Conservation (phyloP, 202 grass and related monocot genomes). For the Bolboschoenoplectus hybrid region DNA sequence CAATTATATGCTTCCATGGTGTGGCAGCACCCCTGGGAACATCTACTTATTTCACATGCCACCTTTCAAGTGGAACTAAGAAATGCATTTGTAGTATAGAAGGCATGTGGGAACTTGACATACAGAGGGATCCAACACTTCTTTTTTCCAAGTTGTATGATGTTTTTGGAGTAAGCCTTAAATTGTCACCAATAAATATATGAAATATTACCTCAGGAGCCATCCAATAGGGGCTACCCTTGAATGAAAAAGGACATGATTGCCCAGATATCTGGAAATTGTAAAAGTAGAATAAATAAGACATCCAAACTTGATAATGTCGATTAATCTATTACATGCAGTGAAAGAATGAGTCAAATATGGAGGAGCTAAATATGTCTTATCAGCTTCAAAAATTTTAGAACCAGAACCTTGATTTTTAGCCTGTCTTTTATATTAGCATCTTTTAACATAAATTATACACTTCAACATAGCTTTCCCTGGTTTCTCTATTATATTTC, state of each 20-base stretch:
- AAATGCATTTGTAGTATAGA: neutral
- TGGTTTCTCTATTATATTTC: slow-evolving; percentile 17
- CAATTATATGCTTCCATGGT: slow-evolving; percentile 21
- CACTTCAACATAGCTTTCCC: slow-evolving; percentile 33
- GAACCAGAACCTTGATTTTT: slow-evolving; percentile 20
- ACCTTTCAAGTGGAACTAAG: neutral
- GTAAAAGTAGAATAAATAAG: slow-evolving; percentile 41
- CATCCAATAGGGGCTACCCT: slow-evolving; percentile 99
- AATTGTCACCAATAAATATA: slow-evolving; percentile 8
- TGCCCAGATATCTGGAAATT: slow-evolving; percentile 89
- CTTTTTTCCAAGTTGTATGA: neutral
- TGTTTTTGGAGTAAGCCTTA: neutral
- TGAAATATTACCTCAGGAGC: slow-evolving; percentile 84
- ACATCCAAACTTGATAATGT: slow-evolving; percentile 31
- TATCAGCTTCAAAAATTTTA: slow-evolving; percentile 31
- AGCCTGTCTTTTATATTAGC: neutral
- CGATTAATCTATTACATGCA: slow-evolving; percentile 36
- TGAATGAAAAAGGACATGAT: slow-evolving; percentile 89
- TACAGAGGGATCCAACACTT: neutral
- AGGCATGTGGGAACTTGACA: neutral
- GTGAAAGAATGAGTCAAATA: slow-evolving; percentile 32
- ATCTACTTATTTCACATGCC: neutral
- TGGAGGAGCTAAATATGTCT: neutral
- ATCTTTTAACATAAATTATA: slow-evolving; percentile 33
- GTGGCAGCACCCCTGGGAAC: neutral